Evolutionary conservation across 1,284 basidiomycete genomes (phyloP), one percentile per base, ranked within the genome.

Genomic region (Thelephora terrestris): DNA sequence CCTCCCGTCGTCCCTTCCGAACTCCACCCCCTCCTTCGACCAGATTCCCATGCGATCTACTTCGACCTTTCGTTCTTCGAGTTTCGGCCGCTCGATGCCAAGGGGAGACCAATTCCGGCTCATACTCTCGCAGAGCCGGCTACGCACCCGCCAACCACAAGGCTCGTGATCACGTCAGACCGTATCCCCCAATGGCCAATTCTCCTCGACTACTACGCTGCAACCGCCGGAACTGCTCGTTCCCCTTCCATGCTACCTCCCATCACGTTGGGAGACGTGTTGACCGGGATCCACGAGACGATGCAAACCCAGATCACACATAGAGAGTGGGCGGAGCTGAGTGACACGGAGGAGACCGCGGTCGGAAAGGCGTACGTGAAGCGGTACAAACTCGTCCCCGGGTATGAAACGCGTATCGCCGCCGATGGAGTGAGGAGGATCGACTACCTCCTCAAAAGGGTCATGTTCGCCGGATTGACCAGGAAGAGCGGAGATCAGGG

Each of bases 161-260:
- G 66, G 36, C 70, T 85, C 56, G 70, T 71, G 10, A 76, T 86
- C 57, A 59, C 71, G 0, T 79, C 75, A 58, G 77, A 83, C 48
- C 54, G 60, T 7, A 66, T 81, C 38, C 76, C 78, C 0, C 60
- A 75, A 27, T 85, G 81, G 82, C 76, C 79, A 16, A 69, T 85
- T 48, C 70, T 74, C 48, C 59, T 86, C 48, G 61, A 68, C 49
- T 72, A 58, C 52, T 36, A 54, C 52, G 43, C 58, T 47, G 34
- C 52, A 46, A 66, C 45, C 64, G 55, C 25, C 57, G 57, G 39
- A 37, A 53, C 3, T 39, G 52, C 21, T 34, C 50, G 44, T 56
- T 57, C 21, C 49, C 55, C 7, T 60, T 59, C 54, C 58, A 63
- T 38, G 40, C 49, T 17, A 57, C 62, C 27, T 56, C 58, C 32